These are phyloP conservation scores for Spathaspora arborariae DNA, from an alignment of 805 yeast genomes.

Conservation along the genomic window DNA sequence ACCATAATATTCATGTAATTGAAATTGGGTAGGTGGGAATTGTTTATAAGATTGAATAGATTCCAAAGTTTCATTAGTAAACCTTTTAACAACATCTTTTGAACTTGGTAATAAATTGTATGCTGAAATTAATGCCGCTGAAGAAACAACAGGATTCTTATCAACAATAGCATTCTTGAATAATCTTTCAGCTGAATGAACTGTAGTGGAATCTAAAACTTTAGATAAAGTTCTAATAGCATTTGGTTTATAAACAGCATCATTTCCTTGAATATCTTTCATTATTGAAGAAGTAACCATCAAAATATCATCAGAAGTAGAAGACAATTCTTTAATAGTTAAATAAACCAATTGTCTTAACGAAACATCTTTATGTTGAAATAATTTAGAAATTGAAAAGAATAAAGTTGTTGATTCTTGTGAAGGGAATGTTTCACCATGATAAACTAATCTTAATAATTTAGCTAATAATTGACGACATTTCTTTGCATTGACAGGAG, in stretches of 20 bases:
- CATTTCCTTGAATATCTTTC: slow-evolving; percentile 95
- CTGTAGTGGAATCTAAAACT: slow-evolving; percentile 85
- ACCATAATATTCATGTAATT: slow-evolving; percentile 55
- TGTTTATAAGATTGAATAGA: slow-evolving; percentile 65
- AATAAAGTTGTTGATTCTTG: slow-evolving; percentile 90
- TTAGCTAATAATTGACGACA: slow-evolving; percentile 82
- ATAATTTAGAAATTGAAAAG: slow-evolving; percentile 89
- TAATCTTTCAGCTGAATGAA: slow-evolving; percentile 88
- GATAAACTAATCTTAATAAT: slow-evolving; percentile 73
- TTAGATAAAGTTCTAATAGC: slow-evolving; percentile 90
- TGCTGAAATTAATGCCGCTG: slow-evolving; percentile 91
- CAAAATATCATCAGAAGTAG: slow-evolving; percentile 86
- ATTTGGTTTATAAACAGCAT: slow-evolving; percentile 81
- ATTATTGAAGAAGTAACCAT: slow-evolving; percentile 98
- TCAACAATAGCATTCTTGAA: slow-evolving; percentile 92
- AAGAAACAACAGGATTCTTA: slow-evolving; percentile 78
- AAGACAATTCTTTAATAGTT: slow-evolving; percentile 86
- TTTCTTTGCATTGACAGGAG: slow-evolving; percentile 83
- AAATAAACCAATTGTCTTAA: slow-evolving; percentile 91
- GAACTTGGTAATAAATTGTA: slow-evolving; percentile 89
- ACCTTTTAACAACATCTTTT: slow-evolving; percentile 87
- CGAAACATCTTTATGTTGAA: slow-evolving; percentile 84
- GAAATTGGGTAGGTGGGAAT: slow-evolving; percentile 47
- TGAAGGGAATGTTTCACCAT: slow-evolving; percentile 83
- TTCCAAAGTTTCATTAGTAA: slow-evolving; percentile 92